Percentiles rank a stretch among this genome's conserved stretches.
Evolutionary conservation across 1,139 yeast genomes (phyloP).

Genomic region (Taphrina pruni): DNA sequence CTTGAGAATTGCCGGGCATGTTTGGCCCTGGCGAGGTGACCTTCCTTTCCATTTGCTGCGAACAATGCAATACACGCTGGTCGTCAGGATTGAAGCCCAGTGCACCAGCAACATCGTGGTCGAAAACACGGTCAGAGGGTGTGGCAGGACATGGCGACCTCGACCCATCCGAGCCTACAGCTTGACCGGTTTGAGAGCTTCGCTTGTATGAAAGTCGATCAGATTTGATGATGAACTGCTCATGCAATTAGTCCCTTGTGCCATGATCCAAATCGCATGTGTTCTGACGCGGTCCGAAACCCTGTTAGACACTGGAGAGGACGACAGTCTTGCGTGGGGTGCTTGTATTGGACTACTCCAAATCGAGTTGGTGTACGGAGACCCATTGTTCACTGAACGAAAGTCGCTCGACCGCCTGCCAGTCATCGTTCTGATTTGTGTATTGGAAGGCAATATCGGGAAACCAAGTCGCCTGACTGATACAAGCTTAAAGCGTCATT

Average conservation of each 20-base stretch:
- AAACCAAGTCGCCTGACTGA: no score
- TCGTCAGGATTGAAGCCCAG: not conserved
- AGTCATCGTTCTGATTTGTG: not conserved
- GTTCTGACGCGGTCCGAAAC: not conserved
- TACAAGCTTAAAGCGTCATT: no score
- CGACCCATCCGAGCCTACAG: not conserved
- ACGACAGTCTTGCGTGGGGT: not conserved
- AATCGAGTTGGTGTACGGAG: not conserved
- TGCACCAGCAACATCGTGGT: constrained; percentile 5
- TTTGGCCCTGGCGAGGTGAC: not conserved
- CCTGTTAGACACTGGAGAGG: not conserved
- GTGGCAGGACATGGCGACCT: not conserved
- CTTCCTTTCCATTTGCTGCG: not conserved
- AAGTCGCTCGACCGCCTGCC: not conserved
- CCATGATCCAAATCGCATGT: not conserved
- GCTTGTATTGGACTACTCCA: not conserved
- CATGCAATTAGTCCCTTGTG: not conserved
- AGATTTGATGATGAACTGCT: constrained; percentile 2
- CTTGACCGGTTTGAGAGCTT: not conserved
- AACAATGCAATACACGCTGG: not conserved
- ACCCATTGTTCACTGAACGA: not conserved
- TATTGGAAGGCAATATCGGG: no score
- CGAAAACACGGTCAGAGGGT: not conserved
- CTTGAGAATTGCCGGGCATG: not conserved
- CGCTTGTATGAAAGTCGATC: not conserved